Evolutionary conservation across 1,284 basidiomycete species (phyloP), one percentile per base, ranked within the genome.

Genomic region (Agaricales sp.): DNA sequence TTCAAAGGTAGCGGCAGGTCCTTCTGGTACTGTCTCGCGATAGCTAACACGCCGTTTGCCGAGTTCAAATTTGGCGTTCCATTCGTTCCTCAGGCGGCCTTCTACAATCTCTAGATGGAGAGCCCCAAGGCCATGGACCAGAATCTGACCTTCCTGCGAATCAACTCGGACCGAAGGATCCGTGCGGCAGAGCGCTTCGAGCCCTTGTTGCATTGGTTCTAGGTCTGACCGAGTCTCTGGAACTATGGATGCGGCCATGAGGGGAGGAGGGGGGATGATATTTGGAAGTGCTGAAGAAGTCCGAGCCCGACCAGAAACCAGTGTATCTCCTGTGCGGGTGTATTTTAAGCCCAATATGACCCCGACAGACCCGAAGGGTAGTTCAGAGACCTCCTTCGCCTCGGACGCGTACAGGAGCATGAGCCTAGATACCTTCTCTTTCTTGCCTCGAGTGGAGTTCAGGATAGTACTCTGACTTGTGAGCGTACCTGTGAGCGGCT

Each of bases 51-150:
- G 74, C 50, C 90, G 79, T 48, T 66, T 69, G 2, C 91, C 90
- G 59, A 92, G 76, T 59, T 89, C 79, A 54, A 89, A 92, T 38
- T 78, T 73, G 16, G 74, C 88, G 22, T 78, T 74, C 78, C 87
- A 94, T 64, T 93, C 91, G 52, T 89, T 80, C 48, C 71, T 71
- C 24, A 94, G 67, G 21, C 92, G 73, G 30, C 81, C 79, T 63
- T 90, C 87, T 1, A 92, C 75, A 51, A 94, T 92, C 62, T 94
- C 91, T 4, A 94, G 74, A 61, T 94, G 90, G 22, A 94, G 72
- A 35, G 87, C 80, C 12, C 90, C 90, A 50, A 93, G 77, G 2
- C 90, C 90, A 55, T 91, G 87, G 1, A 92, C 74, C 30, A 94
- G 74, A 30, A 88, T 71, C 58, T 94, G 90, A 0, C 89, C 89